Evolutionary conservation across 306 rosid species (phyloP), one percentile per base, ranked within the genome.

Genomic region (Vigna radiata): DNA sequence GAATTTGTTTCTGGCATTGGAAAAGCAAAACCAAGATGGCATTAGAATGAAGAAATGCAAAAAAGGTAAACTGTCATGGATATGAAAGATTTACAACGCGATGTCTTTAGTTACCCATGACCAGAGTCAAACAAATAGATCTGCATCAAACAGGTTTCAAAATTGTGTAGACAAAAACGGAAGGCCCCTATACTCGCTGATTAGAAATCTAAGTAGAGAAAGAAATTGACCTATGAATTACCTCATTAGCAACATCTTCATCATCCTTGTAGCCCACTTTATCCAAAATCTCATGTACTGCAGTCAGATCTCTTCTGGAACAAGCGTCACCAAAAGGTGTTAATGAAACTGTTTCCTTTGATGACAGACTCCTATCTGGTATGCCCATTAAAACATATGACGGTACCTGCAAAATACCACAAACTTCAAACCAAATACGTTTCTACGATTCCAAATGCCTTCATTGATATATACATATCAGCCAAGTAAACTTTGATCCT

Each of bases 181-280:
- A 65, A 47, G 29, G 31, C 68, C 14, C 83, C 60, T 15, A 33
- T 16, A 25, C 6, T 64, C 29, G 58, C 68, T 15, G 48, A 31
- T 49, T 18, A 73, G 29, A 72, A 50, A 33, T 36, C 3, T 7
- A 10, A 55, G 15, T 23, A 41, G 49, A 54, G 62, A 25, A 41
- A 54, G 70, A 81, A 73, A 69, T 64, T 50, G 67, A 37, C 62
- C 19, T 18, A 75, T 62, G 78, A 73, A 85, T 66, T 73, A 96
- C 99, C 85, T 96, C 99, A 84, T 93, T 93, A 17, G 98, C 97
- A 84, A 96, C 94, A 77, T 93, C 97, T 77, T 96, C 99, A 72
- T 96, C 99, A 77, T 96, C 99, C 88, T 87, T 93, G 88, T 92
- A 96, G 52, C 96, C 99, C 71, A 82, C 83, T 79, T 83, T 88